These are phyloP conservation scores for Houttuynia cordata DNA, from an alignment of 164 flowering plant species.

Conservation along the genomic window DNA sequence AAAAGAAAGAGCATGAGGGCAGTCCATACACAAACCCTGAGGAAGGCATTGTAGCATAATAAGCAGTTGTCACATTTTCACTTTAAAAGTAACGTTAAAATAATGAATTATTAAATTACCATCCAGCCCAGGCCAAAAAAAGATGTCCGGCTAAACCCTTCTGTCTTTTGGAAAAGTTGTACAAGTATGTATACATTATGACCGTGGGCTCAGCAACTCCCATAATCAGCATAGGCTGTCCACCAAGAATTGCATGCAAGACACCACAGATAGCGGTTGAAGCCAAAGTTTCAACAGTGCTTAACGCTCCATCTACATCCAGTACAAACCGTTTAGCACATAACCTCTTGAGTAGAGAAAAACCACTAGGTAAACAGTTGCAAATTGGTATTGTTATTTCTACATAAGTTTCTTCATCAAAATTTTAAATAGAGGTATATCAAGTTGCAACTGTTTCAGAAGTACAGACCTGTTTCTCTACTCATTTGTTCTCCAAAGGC, in stretches of 20 bases:
- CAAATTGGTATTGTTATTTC: neutral
- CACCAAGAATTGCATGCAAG: conserved; percentile 48
- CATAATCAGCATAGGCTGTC: conserved; percentile 47
- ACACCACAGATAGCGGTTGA: conserved; percentile 63
- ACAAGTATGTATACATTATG: conserved; percentile 49
- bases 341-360: neutral
- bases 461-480: conserved; percentile 37
- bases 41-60: neutral
- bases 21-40: conserved; percentile 58
- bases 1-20: conserved; percentile 36
- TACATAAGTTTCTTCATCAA: neutral
- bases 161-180: conserved; percentile 29
- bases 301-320: conserved; percentile 39
- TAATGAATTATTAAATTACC: conserved; percentile 14
- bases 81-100: no score
- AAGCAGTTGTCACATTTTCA: neutral
- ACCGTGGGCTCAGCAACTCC: conserved; percentile 73
- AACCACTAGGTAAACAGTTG: neutral
- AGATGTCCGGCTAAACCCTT: conserved; percentile 26
- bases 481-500: conserved; percentile 55
- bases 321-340: neutral
- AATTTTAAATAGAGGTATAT: neutral
- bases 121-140: conserved; percentile 54
- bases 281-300: conserved; percentile 47
- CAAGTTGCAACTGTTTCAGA: neutral